These are phyloP conservation scores for Linnemannia zychae DNA, from an alignment of 192 early-diverging fungal genomes.

Conservation along the genomic window DNA sequence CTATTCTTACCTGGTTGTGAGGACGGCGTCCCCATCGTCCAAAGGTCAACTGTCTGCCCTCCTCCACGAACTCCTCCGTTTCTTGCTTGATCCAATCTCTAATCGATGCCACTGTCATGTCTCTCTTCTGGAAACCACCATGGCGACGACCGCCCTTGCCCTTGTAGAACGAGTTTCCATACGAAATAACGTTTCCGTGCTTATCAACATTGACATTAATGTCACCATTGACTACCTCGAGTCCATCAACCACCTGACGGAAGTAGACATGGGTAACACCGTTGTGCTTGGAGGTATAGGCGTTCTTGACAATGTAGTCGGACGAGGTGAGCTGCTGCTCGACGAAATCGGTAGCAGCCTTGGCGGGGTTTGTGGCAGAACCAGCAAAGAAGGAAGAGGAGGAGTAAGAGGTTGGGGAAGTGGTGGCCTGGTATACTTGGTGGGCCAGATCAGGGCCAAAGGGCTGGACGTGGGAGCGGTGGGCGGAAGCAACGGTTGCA, in stretches of 20 bases:
- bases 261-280: slow-evolving; percentile 90
- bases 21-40: slow-evolving; percentile 27
- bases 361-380: slow-evolving; percentile 34
- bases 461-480: slow-evolving; percentile 41
- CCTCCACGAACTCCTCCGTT: slow-evolving; percentile 23
- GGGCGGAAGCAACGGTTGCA: slow-evolving; percentile 23
- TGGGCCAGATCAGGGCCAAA: slow-evolving; percentile 58
- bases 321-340: slow-evolving; percentile 54
- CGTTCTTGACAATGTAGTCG: slow-evolving; percentile 72
- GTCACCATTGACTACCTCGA: slow-evolving; percentile 85
- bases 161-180: slow-evolving; percentile 77
- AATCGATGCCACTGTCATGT: slow-evolving; percentile 58
- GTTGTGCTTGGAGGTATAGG: slow-evolving; percentile 78
- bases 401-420: neutral
- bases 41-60: slow-evolving; percentile 40
- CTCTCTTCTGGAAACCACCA: slow-evolving; percentile 17
- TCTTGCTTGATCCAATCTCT: slow-evolving; percentile 60
- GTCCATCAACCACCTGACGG: slow-evolving; percentile 77
- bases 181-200: slow-evolving; percentile 77
- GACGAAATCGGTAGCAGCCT: slow-evolving; percentile 65
- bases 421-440: slow-evolving; percentile 28
- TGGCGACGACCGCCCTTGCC: neutral
- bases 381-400: slow-evolving; percentile 22
- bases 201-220: slow-evolving; percentile 86
- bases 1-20: slow-evolving; percentile 7